These are phyloP conservation scores for Liquidambar formosana DNA, from an alignment of 164 flowering plant genomes.

Conservation along the genomic window DNA sequence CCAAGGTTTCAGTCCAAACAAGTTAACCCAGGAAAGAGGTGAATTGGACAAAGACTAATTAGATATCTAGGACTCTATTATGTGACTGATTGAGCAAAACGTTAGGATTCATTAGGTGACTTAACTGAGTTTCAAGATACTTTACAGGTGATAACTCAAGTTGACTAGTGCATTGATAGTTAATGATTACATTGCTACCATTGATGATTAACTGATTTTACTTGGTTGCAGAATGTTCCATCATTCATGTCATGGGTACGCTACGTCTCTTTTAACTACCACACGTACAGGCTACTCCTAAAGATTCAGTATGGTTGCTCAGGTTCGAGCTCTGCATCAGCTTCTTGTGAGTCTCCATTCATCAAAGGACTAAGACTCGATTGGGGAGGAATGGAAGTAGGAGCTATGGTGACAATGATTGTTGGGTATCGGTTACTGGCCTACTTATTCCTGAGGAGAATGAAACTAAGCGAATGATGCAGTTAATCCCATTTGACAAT, in stretches of 20 bases:
- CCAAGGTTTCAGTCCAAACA: no score
- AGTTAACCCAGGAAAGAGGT: no score
- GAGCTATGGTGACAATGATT: constrained; percentile 34
- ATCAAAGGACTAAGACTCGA: constrained; percentile 13
- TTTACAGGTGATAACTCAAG: no score
- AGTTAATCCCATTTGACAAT: background rate
- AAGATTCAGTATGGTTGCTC: constrained; percentile 30
- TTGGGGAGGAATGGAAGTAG: constrained; percentile 17
- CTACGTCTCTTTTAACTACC: constrained; percentile 38
- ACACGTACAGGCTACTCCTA: constrained; percentile 34
- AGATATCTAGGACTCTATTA: no score
- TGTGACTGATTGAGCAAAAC: no score
- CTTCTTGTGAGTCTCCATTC: constrained; percentile 1
- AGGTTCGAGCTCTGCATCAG: background rate
- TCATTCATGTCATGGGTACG: constrained; percentile 39
- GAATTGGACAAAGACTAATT: no score
- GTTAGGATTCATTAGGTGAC: no score
- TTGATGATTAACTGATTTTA: no score
- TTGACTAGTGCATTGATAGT: no score
- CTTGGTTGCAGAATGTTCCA: constrained; percentile 35
- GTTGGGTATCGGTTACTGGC: constrained; percentile 37
- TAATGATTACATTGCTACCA: no score
- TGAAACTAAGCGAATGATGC: constrained; percentile 15
- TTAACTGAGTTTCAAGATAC: background rate
- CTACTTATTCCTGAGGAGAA: constrained; percentile 28